Evolutionary conservation across 257 asterid genomes (phyloP), one percentile per base, ranked within the genome.

Genomic region (Lycium ferocissimum): DNA sequence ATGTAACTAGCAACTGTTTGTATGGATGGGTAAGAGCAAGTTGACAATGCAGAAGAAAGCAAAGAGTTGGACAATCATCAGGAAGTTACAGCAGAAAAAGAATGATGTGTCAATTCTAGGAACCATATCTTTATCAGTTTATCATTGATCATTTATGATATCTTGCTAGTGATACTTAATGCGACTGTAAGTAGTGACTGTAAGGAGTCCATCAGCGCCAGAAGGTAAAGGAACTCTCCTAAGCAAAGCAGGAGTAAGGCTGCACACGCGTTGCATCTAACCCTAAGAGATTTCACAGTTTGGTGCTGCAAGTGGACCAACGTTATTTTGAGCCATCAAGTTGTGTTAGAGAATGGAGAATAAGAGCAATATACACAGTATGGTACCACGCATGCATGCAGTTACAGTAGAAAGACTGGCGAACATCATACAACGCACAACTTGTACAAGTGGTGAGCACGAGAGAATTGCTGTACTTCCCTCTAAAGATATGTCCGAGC

Each of bases 171-270:
- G 80, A 73, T 47, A 73, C 11, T n/a, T 72, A 0, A 73, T 47
- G 80, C 2, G 35, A 20, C 40, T 20, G 40, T 11, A 73, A 35
- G 80, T n/a, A n/a, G n/a, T n/a, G 35, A 20, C 40, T 20, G 40
- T 11, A 73, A 35, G 80, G 10, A 73, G 38, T 20, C 59, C 80
- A 73, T 73, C 80, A 47, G 80, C 20, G 61, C 18, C 80, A 47
- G 80, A 47, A 73, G 59, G 40, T 73, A 73, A 73, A 20, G 59
- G 80, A 47, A 47, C 11, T 73, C 61, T 47, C 59, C 59, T 47
- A 73, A 22, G 59, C n/a, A 73, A 71, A 18, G 56, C 79, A 43
- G 35, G 37, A 45, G 59, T 20, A 72, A 73, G 80, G 59, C 54
- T 20, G 40, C 59, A 45, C 11, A 20, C n/a, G 9, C 58, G 20